Evolutionary conservation across 306 rosid species (phyloP), one percentile per base, ranked within the genome.

Genomic region (Cucurbita argyrosperma): DNA sequence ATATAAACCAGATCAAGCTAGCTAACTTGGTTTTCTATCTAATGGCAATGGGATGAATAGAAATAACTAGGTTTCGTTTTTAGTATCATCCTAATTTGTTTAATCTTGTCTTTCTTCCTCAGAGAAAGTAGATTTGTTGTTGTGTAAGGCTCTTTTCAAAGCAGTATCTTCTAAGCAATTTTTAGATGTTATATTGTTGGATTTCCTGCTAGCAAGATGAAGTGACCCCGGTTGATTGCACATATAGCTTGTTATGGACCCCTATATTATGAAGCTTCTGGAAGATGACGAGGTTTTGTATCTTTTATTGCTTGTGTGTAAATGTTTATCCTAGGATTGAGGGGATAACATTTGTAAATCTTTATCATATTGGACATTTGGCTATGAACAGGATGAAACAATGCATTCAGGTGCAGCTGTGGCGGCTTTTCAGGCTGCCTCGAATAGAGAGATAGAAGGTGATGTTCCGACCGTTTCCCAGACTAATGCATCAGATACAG

Each of bases 341-440:
- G 39, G 47, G 72, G 13, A 63, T 74, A 53, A 39, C 23, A 40
- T 78, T 82, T 56, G 10, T 66, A 62, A 26, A 40, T 68, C 7
- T 75, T 38, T 7, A 10, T 42, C 37, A 16, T 53, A 30, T 40
- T 71, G 16, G 67, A 59, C 46, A 18, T 58, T 76, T 60, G 74
- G 45, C 19, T 72, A 65, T 81, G 72, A 43, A 42, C 78, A 92
- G 96, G 96, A 92, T 56, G 98, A 92, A 73, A 87, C 85, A 40
- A 90, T 90, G 96, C 96, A 90, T 81, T 90, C 96, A 4, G 95
- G 96, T 57, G 96, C 89, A 1, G 96, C 89, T 10, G 92, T 90
- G 75, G 98, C 87, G 79, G 96, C 96, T 37, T 90, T 92, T 42
- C 96, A 90, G 85, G 96, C 91, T 74, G 96, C 96, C 52, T 78